Conservation (phyloP, 345 rosid genomes). For the Euphorbia lathyris region DNA sequence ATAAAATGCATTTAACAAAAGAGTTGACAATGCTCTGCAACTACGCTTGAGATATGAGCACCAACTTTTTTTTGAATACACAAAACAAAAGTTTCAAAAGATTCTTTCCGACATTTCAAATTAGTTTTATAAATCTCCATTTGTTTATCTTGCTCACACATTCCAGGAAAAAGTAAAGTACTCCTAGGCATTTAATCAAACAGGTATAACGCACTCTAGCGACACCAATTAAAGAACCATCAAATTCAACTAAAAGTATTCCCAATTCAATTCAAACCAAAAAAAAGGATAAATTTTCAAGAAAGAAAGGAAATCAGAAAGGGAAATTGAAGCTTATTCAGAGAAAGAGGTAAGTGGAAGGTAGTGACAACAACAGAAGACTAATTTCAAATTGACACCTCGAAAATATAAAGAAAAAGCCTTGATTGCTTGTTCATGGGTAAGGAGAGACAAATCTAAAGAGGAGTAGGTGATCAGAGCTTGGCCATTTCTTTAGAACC, state of each 20-base stretch:
- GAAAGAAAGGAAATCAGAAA: neutral
- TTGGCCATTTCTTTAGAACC: no score
- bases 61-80: neutral
- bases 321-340: conserved; percentile 5
- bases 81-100: neutral
- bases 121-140: neutral
- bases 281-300: neutral
- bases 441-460: no score
- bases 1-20: neutral
- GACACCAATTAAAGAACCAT: neutral
- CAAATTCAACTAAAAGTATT: neutral
- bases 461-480: no score
- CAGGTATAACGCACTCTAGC: neutral
- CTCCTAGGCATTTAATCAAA: conserved; percentile 21
- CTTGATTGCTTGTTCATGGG: no score
- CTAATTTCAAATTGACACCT: no score
- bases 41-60: neutral
- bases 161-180: neutral
- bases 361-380: no score
- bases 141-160: no score
- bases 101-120: neutral
- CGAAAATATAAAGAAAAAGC: no score
- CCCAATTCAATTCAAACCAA: neutral
- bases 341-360: neutral
- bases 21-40: no score